Evolutionary conservation across 306 rosid genomes (phyloP), one percentile per base, ranked within the genome.

Genomic region (Dryas alaskensis): DNA sequence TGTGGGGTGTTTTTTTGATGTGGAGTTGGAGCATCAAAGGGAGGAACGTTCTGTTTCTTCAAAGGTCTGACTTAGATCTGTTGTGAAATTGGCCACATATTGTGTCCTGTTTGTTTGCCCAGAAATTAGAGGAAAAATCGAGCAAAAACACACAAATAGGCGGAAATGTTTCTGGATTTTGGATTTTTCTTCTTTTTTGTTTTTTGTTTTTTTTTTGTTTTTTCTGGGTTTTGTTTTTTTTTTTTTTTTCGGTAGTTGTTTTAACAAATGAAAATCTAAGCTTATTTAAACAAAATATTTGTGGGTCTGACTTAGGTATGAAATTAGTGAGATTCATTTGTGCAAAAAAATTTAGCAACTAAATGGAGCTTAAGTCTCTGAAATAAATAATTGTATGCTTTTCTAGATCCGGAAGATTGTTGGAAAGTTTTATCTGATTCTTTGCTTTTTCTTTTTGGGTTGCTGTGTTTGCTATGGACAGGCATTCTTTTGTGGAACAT

Each of bases 401-500:
- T 72, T 61, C 40, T 42, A 48, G 80, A 54, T 60, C 40, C 63
- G 13, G 39, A 69, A 19, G 2, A 3, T 27, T 61, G 37, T n/a
- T n/a, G 73, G 54, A 39, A 53, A 52, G 8, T 68, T 12, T 17
- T 12, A 13, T 52, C 12, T 61, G 22, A 49, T 39, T 62, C 37
- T 48, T 14, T 61, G 47, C 31, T 61, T 61, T 61, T 59, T 40
- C 48, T 5, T 45, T 61, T 6, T 61, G 66, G 45, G 55, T 13
- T 73, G 13, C 19, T 63, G 73, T 74, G 27, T 44, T 61, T 70
- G 46, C 27, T 66, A 49, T 80, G 44, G 22, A 25, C 74, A 89
- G 93, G 97, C 89, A 86, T 85, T 92, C 88, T 83, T 65, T 87
- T 82, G 87, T 69, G 55, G 86, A 84, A 73, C 52, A 13, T 19